Percentiles rank a stretch among this genome's conserved stretches.
These are phyloP conservation scores for Arabidopsis thaliana DNA, from an alignment of 345 rosid genomes.

Conservation along the genomic window DNA sequence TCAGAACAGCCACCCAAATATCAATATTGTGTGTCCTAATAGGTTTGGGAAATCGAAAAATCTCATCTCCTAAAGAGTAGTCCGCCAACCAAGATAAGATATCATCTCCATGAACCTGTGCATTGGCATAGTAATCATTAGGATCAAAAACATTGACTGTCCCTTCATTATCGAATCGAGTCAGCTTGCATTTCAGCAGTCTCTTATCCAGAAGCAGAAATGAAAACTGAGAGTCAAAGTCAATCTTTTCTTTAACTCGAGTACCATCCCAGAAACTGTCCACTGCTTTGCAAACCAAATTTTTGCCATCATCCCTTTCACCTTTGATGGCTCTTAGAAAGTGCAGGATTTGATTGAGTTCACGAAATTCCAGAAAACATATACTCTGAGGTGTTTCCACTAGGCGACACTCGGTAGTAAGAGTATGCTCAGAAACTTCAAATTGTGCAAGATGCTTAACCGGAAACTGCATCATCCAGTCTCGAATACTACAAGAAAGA, in stretches of 20 bases:
- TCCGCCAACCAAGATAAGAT: constrained; percentile 11
- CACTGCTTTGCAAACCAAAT: constrained; percentile 8
- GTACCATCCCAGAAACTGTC: background rate
- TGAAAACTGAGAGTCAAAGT: constrained; percentile 11
- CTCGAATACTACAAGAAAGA: constrained; percentile 18
- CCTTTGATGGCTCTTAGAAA: background rate
- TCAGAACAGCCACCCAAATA: constrained; percentile 32
- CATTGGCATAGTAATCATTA: background rate
- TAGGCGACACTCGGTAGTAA: constrained; percentile 1
- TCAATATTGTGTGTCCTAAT: constrained; percentile 18
- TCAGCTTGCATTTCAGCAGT: constrained; percentile 13
- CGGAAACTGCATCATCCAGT: background rate
- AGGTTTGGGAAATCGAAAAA: background rate
- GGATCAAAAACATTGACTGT: background rate
- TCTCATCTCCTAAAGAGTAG: background rate
- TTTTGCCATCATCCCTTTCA: constrained; percentile 22
- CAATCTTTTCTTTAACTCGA: constrained; percentile 28
- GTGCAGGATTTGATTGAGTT: constrained; percentile 13
- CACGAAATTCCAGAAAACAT: constrained; percentile 5
- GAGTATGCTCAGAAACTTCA: background rate
- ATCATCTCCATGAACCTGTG: constrained; percentile 17
- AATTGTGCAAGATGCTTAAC: constrained; percentile 11
- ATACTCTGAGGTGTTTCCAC: constrained; percentile 22
- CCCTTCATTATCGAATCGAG: constrained; percentile 29
- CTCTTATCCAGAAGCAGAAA: constrained; percentile 24